phyloP scores from a whole-genome alignment of 164 flowering plant genomes.

The Euptelea pleiosperma region DNA sequence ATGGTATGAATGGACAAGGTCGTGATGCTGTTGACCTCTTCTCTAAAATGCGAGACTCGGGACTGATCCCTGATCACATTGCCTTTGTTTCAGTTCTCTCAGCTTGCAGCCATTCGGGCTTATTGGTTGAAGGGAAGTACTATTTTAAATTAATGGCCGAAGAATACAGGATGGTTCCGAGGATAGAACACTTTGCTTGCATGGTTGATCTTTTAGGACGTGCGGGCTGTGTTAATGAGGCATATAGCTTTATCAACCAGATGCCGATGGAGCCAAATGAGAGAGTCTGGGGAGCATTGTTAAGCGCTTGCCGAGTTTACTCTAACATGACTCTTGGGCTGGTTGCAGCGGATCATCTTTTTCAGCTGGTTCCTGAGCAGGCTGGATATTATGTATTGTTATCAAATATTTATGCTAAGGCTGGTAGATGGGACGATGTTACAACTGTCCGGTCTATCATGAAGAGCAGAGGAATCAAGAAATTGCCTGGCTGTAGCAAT shows the following conservation, averaged over 20 bases:
- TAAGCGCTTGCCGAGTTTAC: constrained; percentile 34
- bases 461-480: constrained; percentile 32
- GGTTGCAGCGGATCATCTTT: constrained; percentile 36
- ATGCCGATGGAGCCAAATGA: constrained; percentile 39
- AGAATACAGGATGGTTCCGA: constrained; percentile 27
- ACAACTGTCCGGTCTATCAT: constrained; percentile 23
- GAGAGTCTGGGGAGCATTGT: constrained; percentile 42
- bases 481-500: constrained; percentile 36
- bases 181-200: constrained; percentile 37
- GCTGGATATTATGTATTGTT: constrained; percentile 38
- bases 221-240: constrained; percentile 36
- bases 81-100: constrained; percentile 36
- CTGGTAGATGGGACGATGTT: constrained; percentile 40
- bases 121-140: constrained; percentile 28
- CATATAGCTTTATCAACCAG: constrained; percentile 28
- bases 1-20: constrained; percentile 34
- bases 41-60: constrained; percentile 20
- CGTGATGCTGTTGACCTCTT: constrained; percentile 26
- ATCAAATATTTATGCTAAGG: constrained; percentile 42
- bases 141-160: constrained; percentile 23
- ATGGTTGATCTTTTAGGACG: constrained; percentile 43
- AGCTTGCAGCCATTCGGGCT: constrained; percentile 36
- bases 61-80: constrained; percentile 31
- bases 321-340: constrained; percentile 31
- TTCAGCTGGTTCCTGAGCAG: constrained; percentile 32